Base-by-base conservation (phyloP, 2,329 filamentous ascomycete species). In the Exophiala lecanii-corni region DNA sequence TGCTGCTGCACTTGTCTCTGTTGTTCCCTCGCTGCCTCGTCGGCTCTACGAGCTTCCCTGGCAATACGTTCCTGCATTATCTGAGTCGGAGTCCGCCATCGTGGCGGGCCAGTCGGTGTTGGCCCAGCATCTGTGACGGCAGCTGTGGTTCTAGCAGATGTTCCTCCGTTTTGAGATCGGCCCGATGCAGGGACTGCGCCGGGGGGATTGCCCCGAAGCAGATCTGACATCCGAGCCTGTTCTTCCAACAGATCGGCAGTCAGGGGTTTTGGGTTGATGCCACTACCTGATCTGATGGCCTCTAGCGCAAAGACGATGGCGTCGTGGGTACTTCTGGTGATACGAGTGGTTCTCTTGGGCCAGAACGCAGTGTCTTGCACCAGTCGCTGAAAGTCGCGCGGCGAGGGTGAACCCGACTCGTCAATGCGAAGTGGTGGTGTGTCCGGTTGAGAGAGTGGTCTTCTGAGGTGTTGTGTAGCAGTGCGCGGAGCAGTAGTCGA, bases 231-330 rank as follows among this genome's bases (percentile, higher is more conserved):
- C 59, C 80, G 79, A 56, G 89, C 86, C 76, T 86, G 84, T 71
- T 94, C 86, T 73, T 98, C 92, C 49, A 82, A 76, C 55, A 82
- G 70, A 65, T 95, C 89, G 17, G 85, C 76, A 6, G 89, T 94
- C 67, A 97, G 94, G 2, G 91, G 89, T 35, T 83, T 78, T 55
- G 58, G 40, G 47, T 56, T 28, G 30, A 48, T 45, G 40, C 55
- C 45, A 45, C 55, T 40, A 36, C 58, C 55, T 50, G 39, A 47
- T 34, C 89, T 84, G 55, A 97, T 76, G 26, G 87, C 88, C 70
- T 94, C 88, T 44, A 97, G 79, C 26, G 89, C 81, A 72, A 86
- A 97, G 57, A 94, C 82, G 62, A 98, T 89, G 26, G 92, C 91
- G 64, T 85, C 86, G 53, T 87, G 86, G 35, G 88, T 95, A 53